A percentile compares a stretch with the other conserved stretches of the same genome.
phyloP scores from a whole-genome alignment of 192 early-diverging fungal genomes.

The Coemansia sp. region DNA sequence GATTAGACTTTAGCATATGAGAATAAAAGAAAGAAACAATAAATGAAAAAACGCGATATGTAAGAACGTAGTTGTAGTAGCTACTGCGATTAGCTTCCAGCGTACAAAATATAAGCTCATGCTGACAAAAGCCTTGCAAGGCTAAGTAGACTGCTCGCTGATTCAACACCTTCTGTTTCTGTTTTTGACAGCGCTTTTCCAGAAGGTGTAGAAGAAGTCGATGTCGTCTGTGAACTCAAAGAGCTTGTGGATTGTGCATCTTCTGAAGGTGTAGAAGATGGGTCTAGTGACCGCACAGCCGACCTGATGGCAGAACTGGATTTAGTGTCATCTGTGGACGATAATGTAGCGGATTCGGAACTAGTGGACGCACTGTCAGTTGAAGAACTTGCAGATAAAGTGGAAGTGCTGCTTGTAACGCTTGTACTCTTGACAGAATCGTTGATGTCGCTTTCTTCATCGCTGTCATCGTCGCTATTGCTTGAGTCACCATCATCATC shows the following conservation, averaged over 20 bases:
- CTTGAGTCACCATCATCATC: constrained; percentile 15
- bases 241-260: neutral
- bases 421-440: neutral
- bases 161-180: neutral
- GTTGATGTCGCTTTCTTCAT: constrained; percentile 21
- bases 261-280: neutral
- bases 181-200: neutral
- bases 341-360: neutral
- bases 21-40: too few species aligned
- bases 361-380: neutral
- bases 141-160: neutral
- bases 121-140: constrained; percentile 2
- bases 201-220: neutral
- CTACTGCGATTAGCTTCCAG: too few species aligned
- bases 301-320: neutral
- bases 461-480: constrained; percentile 12
- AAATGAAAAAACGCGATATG: too few species aligned
- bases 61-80: too few species aligned
- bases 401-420: neutral
- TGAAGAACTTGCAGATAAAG: neutral
- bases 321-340: neutral
- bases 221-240: neutral
- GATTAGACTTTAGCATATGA: too few species aligned
- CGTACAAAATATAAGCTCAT: neutral
- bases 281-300: neutral